Base-by-base conservation (phyloP, 2,329 filamentous ascomycete genomes). In the Mariannaea sp. region DNA sequence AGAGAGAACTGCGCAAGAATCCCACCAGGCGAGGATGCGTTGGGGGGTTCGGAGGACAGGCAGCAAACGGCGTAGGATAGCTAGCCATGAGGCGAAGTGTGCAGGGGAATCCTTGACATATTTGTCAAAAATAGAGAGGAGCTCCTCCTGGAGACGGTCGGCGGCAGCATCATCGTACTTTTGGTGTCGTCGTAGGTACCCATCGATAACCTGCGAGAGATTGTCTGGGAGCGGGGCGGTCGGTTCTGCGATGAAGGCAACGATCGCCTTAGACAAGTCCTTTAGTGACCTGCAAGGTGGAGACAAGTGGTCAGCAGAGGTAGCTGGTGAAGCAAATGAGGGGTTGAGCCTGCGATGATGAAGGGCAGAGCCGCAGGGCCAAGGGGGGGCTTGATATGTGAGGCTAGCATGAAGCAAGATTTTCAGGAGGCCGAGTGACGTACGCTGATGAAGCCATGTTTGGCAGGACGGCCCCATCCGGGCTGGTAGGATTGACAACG, bases 61-160 rank as follows among this genome's bases (percentile, higher is more conserved):
- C 19, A 85, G 79, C 29, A 93, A 75, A 33, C 79, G 80, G 40
- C 83, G 80, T 49, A 93, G 73, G 39, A 89, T 79, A 43, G 81
- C 80, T 14, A 92, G 77, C 71, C 92, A 94, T n/a, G 84, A 74
- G 7, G 82, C 83, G 67, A 83, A 81, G 60, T 83, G 82, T 44
- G 79, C 70, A 2, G 81, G 74, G 19, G 77, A 76, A 27, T 80
- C 79, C 19, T 77, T 77, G 54, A 92, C 82, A 59, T 83, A 77
- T 65, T 81, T 85, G 53, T 86, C 78, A 73, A 87, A 91, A 48
- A 90, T 79, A 19, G 77, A 72, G 33, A 87, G 74, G 7, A 94
- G 78, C 62, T 92, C 89, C 33, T 91, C 88, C 57, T 91, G 85
- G 44, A 92, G 77, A 52, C 86, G 84, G 60, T 90, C 87, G n/a